Percentiles rank a stretch among this genome's conserved stretches.
These are phyloP conservation scores for Silene uniflora DNA, from an alignment of 148 eudicot species.

Conservation along the genomic window DNA sequence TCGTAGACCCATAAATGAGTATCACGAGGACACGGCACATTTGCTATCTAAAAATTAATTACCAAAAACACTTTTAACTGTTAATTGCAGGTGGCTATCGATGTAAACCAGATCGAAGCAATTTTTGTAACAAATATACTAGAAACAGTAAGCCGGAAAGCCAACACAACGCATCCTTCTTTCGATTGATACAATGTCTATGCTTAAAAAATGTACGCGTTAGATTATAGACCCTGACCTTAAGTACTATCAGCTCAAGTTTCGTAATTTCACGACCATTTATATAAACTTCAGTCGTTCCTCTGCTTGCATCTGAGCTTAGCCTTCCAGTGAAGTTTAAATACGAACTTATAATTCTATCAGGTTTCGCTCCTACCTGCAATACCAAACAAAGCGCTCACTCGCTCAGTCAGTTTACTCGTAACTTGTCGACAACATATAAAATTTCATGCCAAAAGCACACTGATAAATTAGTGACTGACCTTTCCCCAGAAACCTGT, in stretches of 20 bases:
- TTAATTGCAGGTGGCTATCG: slow-evolving; percentile 9
- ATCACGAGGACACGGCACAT: slow-evolving; percentile 92
- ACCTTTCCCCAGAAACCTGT: slow-evolving; percentile 98
- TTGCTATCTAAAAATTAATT: slow-evolving; percentile 66
- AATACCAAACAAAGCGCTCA: slow-evolving; percentile 25
- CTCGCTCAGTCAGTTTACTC: neutral
- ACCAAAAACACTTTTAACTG: neutral
- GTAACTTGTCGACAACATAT: neutral
- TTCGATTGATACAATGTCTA: too few relatives aligned
- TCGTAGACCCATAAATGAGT: slow-evolving; percentile 99
- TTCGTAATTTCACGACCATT: slow-evolving; percentile 93
- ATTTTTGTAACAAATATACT: too few relatives aligned
- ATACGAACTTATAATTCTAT: slow-evolving; percentile 75
- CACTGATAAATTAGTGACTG: neutral
- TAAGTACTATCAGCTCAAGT: slow-evolving; percentile 76
- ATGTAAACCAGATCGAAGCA: neutral
- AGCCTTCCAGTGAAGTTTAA: slow-evolving; percentile 81
- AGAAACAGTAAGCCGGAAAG: too few relatives aligned
- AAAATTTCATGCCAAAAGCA: neutral
- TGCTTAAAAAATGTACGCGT: neutral
- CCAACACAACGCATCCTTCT: too few relatives aligned
- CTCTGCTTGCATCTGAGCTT: slow-evolving; percentile 71
- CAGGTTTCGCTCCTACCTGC: slow-evolving; percentile 95
- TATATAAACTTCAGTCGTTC: slow-evolving; percentile 84
- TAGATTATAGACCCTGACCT: slow-evolving; percentile 40